phyloP scores from a whole-genome alignment of 2,329 filamentous ascomycete species.

The Trichophyton mentagrophytes region DNA sequence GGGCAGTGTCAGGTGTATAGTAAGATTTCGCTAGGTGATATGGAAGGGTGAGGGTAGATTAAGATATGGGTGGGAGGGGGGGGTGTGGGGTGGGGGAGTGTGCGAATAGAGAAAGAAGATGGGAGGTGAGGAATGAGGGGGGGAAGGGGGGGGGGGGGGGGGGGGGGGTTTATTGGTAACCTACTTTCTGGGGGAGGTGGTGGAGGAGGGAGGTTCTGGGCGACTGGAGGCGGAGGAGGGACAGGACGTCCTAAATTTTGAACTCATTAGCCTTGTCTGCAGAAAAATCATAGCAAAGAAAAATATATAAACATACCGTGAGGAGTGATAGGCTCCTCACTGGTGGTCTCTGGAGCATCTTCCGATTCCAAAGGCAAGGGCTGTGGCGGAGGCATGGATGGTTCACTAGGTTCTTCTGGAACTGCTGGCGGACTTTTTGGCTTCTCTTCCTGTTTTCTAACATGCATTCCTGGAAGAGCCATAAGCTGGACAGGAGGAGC shows the following conservation, averaged over 20 bases:
- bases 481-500: conserved; percentile 42
- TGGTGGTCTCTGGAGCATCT: background rate
- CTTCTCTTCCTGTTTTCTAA: conserved; percentile 24
- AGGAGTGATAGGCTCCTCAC: background rate
- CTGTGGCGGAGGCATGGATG: background rate
- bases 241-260: background rate
- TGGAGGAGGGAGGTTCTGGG: background rate
- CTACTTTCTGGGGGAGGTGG: conserved; percentile 3
- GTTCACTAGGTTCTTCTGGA: background rate
- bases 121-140: too few species aligned
- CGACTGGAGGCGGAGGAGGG: background rate
- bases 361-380: background rate
- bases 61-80: too few species aligned
- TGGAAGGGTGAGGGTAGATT: too few species aligned
- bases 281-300: background rate
- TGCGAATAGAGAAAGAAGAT: too few species aligned
- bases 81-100: too few species aligned
- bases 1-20: too few species aligned
- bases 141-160: too few species aligned
- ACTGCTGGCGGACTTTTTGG: background rate
- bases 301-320: background rate
- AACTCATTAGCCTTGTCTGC: background rate
- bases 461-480: conserved; percentile 51
- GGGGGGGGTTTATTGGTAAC: background rate
- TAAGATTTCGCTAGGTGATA: too few species aligned